Conservation (phyloP, 176 grass and related monocot genomes). For the Carex kokanica region DNA sequence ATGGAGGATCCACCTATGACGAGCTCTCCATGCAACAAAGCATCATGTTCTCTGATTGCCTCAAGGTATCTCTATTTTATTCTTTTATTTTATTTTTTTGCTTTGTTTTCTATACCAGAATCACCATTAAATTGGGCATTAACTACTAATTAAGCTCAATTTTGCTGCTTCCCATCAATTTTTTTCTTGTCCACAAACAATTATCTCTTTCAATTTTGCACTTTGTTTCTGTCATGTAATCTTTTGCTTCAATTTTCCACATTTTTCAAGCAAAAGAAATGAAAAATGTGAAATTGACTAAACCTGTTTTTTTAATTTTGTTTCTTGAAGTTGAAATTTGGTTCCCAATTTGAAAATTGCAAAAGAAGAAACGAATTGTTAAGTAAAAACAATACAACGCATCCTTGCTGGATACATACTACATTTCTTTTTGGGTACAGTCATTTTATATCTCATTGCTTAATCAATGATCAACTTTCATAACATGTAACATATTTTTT, state of each 20-base stretch:
- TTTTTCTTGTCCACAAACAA: background rate
- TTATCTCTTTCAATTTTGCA: background rate
- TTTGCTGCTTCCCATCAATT: background rate
- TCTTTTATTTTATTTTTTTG: background rate
- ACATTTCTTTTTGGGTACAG: background rate
- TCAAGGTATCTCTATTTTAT: conserved; percentile 48
- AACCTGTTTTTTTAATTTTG: background rate
- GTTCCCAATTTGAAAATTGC: background rate
- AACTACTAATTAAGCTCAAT: background rate
- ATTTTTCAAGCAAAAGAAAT: background rate
- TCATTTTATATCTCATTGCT: conserved; percentile 14
- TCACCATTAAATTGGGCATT: background rate
- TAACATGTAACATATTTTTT: background rate
- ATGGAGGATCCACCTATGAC: conserved; percentile 38
- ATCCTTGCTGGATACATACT: background rate
- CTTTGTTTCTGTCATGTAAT: background rate
- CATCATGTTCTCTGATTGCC: conserved; percentile 65
- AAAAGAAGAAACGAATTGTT: background rate
- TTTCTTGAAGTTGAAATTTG: background rate
- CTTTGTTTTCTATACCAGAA: background rate
- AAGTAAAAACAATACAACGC: background rate
- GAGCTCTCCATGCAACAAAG: conserved; percentile 58
- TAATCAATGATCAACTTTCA: background rate
- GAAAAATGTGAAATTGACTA: background rate
- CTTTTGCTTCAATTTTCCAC: background rate